A percentile compares a stretch with the other conserved stretches of the same genome.
Conservation (phyloP, 352 stramenopile species). For the Globisporangium splendens region DNA sequence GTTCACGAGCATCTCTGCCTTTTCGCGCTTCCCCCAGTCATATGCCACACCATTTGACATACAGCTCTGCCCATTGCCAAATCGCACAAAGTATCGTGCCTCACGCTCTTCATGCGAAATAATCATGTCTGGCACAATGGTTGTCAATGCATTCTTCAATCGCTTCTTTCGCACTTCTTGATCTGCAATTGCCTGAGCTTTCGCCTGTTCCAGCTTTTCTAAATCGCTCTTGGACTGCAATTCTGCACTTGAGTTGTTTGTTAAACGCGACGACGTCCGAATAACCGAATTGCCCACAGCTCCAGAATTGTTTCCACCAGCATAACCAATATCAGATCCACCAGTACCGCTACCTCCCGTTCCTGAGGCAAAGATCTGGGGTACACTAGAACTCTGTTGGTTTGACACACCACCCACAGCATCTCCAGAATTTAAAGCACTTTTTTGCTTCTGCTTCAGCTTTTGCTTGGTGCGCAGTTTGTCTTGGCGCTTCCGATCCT, state of each 20-base stretch:
- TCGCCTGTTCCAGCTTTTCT: slow-evolving; percentile 81
- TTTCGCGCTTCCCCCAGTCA: slow-evolving; percentile 65
- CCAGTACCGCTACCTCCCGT: slow-evolving; percentile 17
- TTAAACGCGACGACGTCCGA: slow-evolving; percentile 78
- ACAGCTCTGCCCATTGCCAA: slow-evolving; percentile 55
- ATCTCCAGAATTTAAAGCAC: slow-evolving; percentile 6
- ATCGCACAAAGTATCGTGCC: slow-evolving; percentile 45
- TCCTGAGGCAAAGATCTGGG: slow-evolving; percentile 30
- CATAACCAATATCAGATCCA: slow-evolving; percentile 9
- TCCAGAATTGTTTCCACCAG: slow-evolving; percentile 15
- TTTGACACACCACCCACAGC: background rate
- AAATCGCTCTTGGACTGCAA: slow-evolving; percentile 68
- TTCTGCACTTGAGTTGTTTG: slow-evolving; percentile 81
- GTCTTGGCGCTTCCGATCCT: slow-evolving; percentile 82
- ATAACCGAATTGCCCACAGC: slow-evolving; percentile 19
- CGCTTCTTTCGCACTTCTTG: slow-evolving; percentile 82
- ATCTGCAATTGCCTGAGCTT: slow-evolving; percentile 66
- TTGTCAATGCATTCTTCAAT: slow-evolving; percentile 79
- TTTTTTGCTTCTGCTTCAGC: slow-evolving; percentile 43
- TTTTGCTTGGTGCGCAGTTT: slow-evolving; percentile 74
- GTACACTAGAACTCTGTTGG: slow-evolving; percentile 34
- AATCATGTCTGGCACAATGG: slow-evolving; percentile 84
- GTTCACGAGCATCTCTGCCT: slow-evolving; percentile 84
- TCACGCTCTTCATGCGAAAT: slow-evolving; percentile 52
- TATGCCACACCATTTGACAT: slow-evolving; percentile 59